phyloP scores from a whole-genome alignment of 495 filamentous ascomycete species.

The Apodospora peruviana region DNA sequence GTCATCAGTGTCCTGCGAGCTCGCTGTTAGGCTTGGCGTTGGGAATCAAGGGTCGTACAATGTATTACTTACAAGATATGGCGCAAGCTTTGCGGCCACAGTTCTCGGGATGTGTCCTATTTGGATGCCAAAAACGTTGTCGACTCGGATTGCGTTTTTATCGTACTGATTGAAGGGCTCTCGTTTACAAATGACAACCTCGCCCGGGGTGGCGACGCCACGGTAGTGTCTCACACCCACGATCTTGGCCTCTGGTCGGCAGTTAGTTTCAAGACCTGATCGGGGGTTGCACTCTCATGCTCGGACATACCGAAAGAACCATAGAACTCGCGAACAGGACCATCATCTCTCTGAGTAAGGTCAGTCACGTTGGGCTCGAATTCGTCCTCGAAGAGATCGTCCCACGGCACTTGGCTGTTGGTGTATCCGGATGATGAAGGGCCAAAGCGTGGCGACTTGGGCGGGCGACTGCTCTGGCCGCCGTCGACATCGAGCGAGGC shows the following conservation, averaged over 20 bases:
- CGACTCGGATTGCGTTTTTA: slow-evolving; percentile 69
- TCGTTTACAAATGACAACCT: slow-evolving; percentile 61
- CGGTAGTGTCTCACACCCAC: slow-evolving; percentile 78
- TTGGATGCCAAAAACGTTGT: slow-evolving; percentile 72
- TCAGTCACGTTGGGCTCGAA: slow-evolving; percentile 47
- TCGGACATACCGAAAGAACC: slow-evolving; percentile 34
- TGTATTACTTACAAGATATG: slow-evolving; percentile 51
- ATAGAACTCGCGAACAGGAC: slow-evolving; percentile 42
- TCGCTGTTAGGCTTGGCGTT: too few relatives aligned
- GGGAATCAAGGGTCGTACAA: too few relatives aligned
- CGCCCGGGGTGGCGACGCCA: slow-evolving; percentile 64
- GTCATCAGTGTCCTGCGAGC: slow-evolving; percentile 24
- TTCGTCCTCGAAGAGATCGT: background rate
- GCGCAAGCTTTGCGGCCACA: slow-evolving; percentile 64
- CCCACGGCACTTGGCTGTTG: background rate
- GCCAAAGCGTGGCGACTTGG: slow-evolving; percentile 8
- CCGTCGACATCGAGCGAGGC: background rate
- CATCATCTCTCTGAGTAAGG: slow-evolving; percentile 46
- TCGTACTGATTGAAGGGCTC: slow-evolving; percentile 73
- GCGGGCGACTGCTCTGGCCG: background rate
- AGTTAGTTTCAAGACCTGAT: too few relatives aligned
- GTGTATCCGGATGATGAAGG: background rate
- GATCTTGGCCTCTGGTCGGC: slow-evolving; percentile 53
- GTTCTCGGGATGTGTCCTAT: slow-evolving; percentile 73
- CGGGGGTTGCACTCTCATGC: too few relatives aligned